A percentile compares a stretch with the other conserved stretches of the same genome.
Conservation (phyloP, 2,329 filamentous ascomycete genomes). For the Thielaviopsis populi region DNA sequence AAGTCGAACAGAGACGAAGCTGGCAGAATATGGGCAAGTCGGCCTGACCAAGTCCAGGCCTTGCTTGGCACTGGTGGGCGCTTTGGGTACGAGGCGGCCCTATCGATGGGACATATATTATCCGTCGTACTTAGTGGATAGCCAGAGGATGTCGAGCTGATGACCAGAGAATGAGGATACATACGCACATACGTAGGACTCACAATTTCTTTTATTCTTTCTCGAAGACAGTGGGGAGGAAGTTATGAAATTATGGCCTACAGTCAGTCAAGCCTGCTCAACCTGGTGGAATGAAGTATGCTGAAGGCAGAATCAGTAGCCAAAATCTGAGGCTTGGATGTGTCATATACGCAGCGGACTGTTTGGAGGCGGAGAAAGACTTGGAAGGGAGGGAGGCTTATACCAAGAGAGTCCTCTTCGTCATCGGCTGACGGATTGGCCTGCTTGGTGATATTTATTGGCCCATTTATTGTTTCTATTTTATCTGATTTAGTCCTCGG, state of each 20-base stretch:
- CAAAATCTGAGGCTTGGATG: not conserved
- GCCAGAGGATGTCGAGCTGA: no score
- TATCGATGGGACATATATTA: not conserved
- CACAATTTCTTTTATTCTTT: no score
- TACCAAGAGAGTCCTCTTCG: not conserved
- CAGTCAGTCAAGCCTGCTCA: not conserved
- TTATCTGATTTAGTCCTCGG: not conserved
- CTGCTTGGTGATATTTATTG: not conserved
- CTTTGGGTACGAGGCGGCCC: not conserved
- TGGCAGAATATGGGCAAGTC: not conserved
- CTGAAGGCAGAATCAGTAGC: not conserved
- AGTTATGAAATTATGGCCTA: not conserved
- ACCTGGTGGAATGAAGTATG: not conserved
- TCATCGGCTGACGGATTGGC: not conserved
- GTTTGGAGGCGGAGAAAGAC: not conserved
- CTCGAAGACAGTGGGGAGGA: not conserved
- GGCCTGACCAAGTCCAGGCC: not conserved
- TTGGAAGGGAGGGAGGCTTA: not conserved
- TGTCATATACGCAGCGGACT: not conserved
- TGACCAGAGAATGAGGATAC: no score
- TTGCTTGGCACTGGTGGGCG: not conserved
- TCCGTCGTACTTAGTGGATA: no score
- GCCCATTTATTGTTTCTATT: not conserved
- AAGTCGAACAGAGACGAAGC: not conserved
- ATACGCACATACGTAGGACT: no score